These are phyloP conservation scores for Oryza punctata DNA, from an alignment of 176 grass and related monocot genomes.

Conservation along the genomic window DNA sequence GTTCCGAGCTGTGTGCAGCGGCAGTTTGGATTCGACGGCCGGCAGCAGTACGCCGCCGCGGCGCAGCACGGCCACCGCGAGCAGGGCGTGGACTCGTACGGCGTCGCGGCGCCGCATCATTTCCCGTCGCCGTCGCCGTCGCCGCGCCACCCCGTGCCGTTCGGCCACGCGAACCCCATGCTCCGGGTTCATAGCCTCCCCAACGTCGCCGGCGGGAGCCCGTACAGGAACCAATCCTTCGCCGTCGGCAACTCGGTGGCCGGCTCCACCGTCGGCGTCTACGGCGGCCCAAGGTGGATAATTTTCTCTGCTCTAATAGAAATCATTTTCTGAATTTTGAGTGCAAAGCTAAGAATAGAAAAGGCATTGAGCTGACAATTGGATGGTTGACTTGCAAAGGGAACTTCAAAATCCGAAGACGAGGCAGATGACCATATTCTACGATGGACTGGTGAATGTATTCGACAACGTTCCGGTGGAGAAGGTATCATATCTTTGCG, in stretches of 20 bases:
- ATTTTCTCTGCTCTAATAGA: neutral
- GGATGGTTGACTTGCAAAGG: constrained; percentile 44
- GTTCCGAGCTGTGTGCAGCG: constrained; percentile 38
- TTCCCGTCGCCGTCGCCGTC: constrained; percentile 36
- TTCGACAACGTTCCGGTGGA: constrained; percentile 71
- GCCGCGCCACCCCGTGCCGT: constrained; percentile 26
- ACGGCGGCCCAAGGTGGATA: constrained; percentile 45
- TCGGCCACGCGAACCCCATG: constrained; percentile 42
- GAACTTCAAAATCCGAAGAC: constrained; percentile 37
- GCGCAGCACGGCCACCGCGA: constrained; percentile 22
- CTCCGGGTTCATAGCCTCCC: constrained; percentile 53
- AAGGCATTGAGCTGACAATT: constrained; percentile 1
- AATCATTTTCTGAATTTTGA: constrained; percentile 17
- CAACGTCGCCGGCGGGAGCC: neutral
- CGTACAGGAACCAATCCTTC: constrained; percentile 47
- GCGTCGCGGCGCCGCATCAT: constrained; percentile 18
- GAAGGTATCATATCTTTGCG: constrained; percentile 49
- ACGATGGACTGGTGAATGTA: constrained; percentile 70
- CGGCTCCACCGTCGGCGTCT: constrained; percentile 50
- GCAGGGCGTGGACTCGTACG: constrained; percentile 33
- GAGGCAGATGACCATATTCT: constrained; percentile 83
- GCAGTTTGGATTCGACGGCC: constrained; percentile 9
- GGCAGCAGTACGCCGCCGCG: constrained; percentile 26
- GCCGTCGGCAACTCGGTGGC: constrained; percentile 28
- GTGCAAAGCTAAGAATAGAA: neutral